phyloP scores from a whole-genome alignment of 257 asterid genomes.

The Solanum ossicruentum region DNA sequence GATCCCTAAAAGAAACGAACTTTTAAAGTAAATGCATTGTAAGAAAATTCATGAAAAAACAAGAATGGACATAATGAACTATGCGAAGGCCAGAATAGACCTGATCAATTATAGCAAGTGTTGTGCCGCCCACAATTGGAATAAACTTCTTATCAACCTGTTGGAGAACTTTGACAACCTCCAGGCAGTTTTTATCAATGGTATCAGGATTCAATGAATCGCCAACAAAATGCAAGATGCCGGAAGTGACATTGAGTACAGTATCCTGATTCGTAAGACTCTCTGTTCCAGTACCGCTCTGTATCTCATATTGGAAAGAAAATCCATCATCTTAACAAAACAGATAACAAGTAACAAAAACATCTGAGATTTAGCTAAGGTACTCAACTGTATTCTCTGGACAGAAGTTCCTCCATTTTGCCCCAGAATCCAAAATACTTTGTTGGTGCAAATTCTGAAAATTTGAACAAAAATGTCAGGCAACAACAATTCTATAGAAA shows the following conservation, averaged over 20 bases:
- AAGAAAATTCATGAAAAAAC: neutral
- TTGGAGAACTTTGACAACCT: conserved; percentile 66
- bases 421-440: conserved; percentile 19
- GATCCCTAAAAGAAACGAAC: neutral
- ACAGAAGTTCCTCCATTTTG: conserved; percentile 42
- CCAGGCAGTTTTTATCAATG: conserved; percentile 61
- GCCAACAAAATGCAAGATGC: conserved; percentile 44
- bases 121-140: conserved; percentile 67
- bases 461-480: neutral
- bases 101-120: conserved; percentile 84
- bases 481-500: neutral
- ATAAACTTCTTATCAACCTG: conserved; percentile 96
- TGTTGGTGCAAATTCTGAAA: conserved; percentile 31
- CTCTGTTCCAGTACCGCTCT: conserved; percentile 24
- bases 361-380: conserved; percentile 1
- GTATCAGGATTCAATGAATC: conserved; percentile 62
- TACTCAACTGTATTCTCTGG: conserved; percentile 37
- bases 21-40: neutral
- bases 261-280: conserved; percentile 26
- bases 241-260: conserved; percentile 63
- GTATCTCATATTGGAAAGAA: conserved; percentile 12
- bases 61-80: neutral
- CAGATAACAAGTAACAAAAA: neutral
- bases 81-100: conserved; percentile 14
- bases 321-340: neutral